Base-by-base conservation (phyloP, 768 basidiomycete genomes). In the Tricholoma saponaceum region DNA sequence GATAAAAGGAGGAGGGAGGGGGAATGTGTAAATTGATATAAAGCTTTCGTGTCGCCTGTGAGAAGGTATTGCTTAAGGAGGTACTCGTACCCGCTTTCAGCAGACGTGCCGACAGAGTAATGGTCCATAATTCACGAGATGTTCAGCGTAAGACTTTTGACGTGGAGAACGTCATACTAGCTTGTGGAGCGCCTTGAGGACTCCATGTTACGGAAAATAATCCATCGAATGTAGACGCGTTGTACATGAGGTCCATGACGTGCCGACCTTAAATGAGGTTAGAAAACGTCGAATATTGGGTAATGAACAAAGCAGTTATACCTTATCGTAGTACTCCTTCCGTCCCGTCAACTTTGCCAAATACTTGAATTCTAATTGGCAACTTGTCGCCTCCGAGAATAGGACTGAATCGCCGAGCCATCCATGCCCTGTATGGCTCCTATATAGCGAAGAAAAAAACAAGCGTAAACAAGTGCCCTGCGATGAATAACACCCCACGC, bases 291-390 rank as follows among this genome's bases (percentile, higher is more conserved):
- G 20, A 59, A 5, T 0, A 7, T 10, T 8, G 47, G 41, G 13
- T 51, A 56, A 23, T 8, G 13, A 37, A 32, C 35, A 28, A 28
- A 28, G n/a, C 6, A 44, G n/a, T n/a, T 54, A 76, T 69, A 66
- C 63, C 56, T 26, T 72, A 37, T 18, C 51, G 55, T 75, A 84
- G 60, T 81, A 87, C 23, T 80, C 77, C 13, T 75, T 73, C 55
- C 82, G 78, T 0, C 85, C 85, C 0, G 87, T 89, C 26, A 86
- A 62, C 60, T 87, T 81, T 0, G 86, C 85, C 1, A 90, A 76
- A 64, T 89, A 90, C 67, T 88, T 87, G 72, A 84, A 85, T 67
- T 91, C 89, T n/a, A 90, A 68, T 69, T 89, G 87, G 60, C 86
- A 82, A 35, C 80, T 83, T 9, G 73, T 65, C 2, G 71, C 69